phyloP scores from a whole-genome alignment of 495 filamentous ascomycete genomes.

The Cercophora samala region DNA sequence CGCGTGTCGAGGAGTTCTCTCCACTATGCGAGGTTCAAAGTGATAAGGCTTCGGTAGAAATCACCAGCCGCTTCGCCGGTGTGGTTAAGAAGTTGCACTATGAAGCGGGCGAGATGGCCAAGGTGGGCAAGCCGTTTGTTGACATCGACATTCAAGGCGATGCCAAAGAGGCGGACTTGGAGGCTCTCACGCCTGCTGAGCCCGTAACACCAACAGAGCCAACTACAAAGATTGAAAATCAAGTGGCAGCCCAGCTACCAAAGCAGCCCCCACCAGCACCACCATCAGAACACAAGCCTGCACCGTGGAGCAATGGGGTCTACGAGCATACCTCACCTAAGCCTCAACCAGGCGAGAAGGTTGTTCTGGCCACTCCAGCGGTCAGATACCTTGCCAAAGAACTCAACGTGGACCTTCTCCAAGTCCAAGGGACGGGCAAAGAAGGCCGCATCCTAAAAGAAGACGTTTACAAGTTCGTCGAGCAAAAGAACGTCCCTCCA shows the following conservation, averaged over 20 bases:
- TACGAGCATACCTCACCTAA: constrained; percentile 1
- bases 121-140: constrained; percentile 81
- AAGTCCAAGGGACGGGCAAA: constrained; percentile 81
- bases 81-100: constrained; percentile 96
- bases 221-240: neutral
- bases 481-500: constrained; percentile 36
- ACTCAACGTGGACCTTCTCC: constrained; percentile 66
- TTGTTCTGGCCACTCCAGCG: constrained; percentile 82
- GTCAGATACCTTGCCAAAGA: constrained; percentile 84
- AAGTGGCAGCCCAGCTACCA: neutral
- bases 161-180: constrained; percentile 38
- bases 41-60: constrained; percentile 98
- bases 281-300: constrained; percentile 2
- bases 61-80: constrained; percentile 90
- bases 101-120: constrained; percentile 91
- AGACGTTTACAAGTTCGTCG: constrained; percentile 75
- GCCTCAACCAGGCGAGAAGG: constrained; percentile 50
- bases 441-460: constrained; percentile 91
- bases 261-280: constrained; percentile 11
- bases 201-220: constrained; percentile 16
- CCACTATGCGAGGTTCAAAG: constrained; percentile 96
- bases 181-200: constrained; percentile 30
- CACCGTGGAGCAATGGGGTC: constrained; percentile 1
- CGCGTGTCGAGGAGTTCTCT: constrained; percentile 95
- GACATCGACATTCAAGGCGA: constrained; percentile 69